These are phyloP conservation scores for Brassica juncea DNA, from an alignment of 345 rosid species.

Conservation along the genomic window DNA sequence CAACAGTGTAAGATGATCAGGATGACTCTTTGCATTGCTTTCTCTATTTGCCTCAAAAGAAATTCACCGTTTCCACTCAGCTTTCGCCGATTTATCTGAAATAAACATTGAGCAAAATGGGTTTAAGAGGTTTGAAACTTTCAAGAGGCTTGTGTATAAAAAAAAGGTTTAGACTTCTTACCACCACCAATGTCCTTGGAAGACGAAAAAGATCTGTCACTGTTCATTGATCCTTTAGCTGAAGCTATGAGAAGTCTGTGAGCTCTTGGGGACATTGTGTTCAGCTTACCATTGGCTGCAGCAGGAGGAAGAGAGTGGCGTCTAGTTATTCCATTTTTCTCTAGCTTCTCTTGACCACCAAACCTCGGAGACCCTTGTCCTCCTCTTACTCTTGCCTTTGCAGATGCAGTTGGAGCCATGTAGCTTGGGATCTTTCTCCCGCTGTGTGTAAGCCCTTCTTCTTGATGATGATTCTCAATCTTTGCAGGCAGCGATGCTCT, in stretches of 20 bases:
- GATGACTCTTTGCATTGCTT: constrained; percentile 18
- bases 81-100: constrained; percentile 64
- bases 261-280: constrained; percentile 65
- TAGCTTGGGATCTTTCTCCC: constrained; percentile 71
- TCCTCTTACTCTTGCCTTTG: constrained; percentile 73
- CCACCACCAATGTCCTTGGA: constrained; percentile 73
- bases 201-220: constrained; percentile 60
- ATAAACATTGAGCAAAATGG: constrained; percentile 7
- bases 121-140: constrained; percentile 8
- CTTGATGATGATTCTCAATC: constrained; percentile 51
- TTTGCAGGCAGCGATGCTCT: constrained; percentile 69
- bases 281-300: constrained; percentile 50
- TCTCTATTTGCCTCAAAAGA: constrained; percentile 13
- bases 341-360: constrained; percentile 49
- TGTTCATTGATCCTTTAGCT: constrained; percentile 57
- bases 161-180: constrained; percentile 29
- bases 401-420: constrained; percentile 88
- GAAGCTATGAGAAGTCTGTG: constrained; percentile 55
- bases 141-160: background rate
- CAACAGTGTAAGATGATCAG: constrained; percentile 30
- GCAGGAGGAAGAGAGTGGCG: constrained; percentile 82
- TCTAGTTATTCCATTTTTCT: constrained; percentile 53
- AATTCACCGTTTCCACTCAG: constrained; percentile 79
- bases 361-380: constrained; percentile 69
- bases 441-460: constrained; percentile 49